These are phyloP conservation scores for Candida coquimbonensis DNA, from an alignment of 805 yeast species.

Conservation along the genomic window DNA sequence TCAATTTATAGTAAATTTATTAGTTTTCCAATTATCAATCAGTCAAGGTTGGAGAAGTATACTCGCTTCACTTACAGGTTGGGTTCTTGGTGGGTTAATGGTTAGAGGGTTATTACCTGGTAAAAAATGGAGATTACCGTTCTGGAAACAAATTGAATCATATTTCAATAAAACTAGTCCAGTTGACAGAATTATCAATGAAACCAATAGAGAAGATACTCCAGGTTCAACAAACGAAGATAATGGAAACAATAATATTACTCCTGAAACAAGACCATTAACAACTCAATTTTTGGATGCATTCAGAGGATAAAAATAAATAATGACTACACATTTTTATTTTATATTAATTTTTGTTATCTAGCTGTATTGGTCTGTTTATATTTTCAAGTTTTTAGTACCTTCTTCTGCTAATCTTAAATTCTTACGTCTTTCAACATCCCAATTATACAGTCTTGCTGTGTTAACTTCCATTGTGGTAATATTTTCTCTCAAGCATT, in stretches of 20 bases:
- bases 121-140: constrained; percentile 32
- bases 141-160: constrained; percentile 11
- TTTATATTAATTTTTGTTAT: not conserved
- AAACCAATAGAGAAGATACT: constrained; percentile 5
- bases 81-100: constrained; percentile 30
- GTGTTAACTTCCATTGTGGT: constrained; percentile 98
- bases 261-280: constrained; percentile 32
- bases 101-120: constrained; percentile 31
- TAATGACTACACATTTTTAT: not conserved
- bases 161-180: constrained; percentile 1
- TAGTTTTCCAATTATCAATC: constrained; percentile 28
- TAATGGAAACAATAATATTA: constrained; percentile 12
- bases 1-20: constrained; percentile 27
- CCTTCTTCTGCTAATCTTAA: constrained; percentile 37
- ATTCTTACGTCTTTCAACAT: constrained; percentile 61
- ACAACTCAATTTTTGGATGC: constrained; percentile 42
- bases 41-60: constrained; percentile 25
- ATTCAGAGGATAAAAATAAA: constrained; percentile 29
- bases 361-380: not conserved
- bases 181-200: constrained; percentile 4
- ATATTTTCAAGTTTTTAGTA: constrained; percentile 27
- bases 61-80: constrained; percentile 26
- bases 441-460: constrained; percentile 88
- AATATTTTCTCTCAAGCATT: constrained; percentile 77
- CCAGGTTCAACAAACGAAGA: constrained; percentile 20